Percentiles rank a stretch among this genome's conserved stretches.
Evolutionary conservation across 768 basidiomycete genomes (phyloP).

Genomic region (Termitomyces sp.): DNA sequence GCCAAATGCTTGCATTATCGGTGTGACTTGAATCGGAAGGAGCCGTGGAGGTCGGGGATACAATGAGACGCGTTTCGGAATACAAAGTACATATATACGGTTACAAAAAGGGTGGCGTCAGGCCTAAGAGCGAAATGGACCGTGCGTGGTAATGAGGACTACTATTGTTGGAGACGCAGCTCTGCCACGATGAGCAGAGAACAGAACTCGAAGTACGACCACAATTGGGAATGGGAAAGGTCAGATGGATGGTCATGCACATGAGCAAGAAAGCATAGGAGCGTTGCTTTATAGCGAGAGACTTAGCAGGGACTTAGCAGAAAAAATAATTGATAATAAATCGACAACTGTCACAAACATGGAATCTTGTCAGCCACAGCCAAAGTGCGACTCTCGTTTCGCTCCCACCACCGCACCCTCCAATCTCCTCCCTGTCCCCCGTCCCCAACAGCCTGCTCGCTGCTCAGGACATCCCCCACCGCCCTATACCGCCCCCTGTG

Average conservation of each 20-base stretch:
- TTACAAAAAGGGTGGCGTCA: constrained; percentile 4
- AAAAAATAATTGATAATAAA: constrained; percentile 11
- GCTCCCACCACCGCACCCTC: constrained; percentile 55
- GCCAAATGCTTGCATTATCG: constrained; percentile 6
- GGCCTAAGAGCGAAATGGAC: constrained; percentile 2
- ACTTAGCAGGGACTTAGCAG: constrained; percentile 6
- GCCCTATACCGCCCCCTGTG: constrained; percentile 19
- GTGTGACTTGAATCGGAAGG: constrained; percentile 6
- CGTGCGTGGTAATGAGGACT: constrained; percentile 7
- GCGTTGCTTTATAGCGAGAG: not conserved
- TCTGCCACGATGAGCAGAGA: not conserved
- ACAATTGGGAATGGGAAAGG: constrained; percentile 4
- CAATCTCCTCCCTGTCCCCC: constrained; percentile 21
- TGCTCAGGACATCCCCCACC: constrained; percentile 12
- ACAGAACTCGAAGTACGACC: constrained; percentile 8
- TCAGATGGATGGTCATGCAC: constrained; percentile 1
- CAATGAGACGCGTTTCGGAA: constrained; percentile 13
- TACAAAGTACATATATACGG: constrained; percentile 6
- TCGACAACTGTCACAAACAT: constrained; percentile 44
- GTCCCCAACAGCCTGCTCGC: constrained; percentile 19
- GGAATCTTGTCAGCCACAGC: constrained; percentile 41
- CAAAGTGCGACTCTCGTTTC: constrained; percentile 46
- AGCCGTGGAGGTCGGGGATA: constrained; percentile 8
- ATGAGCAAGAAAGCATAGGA: not conserved
- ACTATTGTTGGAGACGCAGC: not conserved